phyloP scores from a whole-genome alignment of 2,329 filamentous ascomycete species.

The Sarocladium strictum region DNA sequence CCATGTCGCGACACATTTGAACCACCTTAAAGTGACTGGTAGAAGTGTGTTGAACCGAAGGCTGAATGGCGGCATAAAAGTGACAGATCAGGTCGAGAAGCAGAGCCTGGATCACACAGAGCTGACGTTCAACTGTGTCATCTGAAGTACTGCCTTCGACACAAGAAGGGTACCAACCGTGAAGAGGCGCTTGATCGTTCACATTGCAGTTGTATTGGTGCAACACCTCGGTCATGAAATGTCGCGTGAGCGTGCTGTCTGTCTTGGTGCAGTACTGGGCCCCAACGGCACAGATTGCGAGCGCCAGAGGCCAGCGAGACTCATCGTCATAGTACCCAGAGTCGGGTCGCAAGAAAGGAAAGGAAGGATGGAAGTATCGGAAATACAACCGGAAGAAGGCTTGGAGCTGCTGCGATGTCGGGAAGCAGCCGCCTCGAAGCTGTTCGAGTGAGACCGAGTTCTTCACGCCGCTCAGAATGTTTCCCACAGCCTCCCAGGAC shows the following conservation, averaged over 20 bases:
- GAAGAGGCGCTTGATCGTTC: background rate
- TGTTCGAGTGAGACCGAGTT: background rate
- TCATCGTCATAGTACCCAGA: background rate
- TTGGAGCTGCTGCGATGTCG: background rate
- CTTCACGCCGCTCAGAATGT: background rate
- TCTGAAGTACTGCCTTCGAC: background rate
- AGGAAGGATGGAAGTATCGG: conserved; percentile 10
- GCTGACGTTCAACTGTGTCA: background rate
- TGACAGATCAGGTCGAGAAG: background rate
- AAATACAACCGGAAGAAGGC: conserved; percentile 11
- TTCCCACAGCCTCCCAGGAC: background rate
- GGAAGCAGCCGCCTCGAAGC: background rate
- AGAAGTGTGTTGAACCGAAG: background rate
- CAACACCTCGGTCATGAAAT: background rate
- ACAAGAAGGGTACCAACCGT: no score
- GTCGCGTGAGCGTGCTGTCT: background rate
- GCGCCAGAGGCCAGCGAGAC: background rate
- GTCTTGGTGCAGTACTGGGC: conserved; percentile 1
- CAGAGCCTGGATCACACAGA: background rate
- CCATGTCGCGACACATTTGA: background rate
- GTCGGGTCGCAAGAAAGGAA: conserved; percentile 5
- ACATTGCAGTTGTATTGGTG: background rate
- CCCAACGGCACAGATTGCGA: background rate
- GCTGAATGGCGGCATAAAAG: background rate
- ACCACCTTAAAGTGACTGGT: background rate